Base-by-base conservation (phyloP, 371 early-diverging fungal genomes). In the Cokeromyces recurvatus region DNA sequence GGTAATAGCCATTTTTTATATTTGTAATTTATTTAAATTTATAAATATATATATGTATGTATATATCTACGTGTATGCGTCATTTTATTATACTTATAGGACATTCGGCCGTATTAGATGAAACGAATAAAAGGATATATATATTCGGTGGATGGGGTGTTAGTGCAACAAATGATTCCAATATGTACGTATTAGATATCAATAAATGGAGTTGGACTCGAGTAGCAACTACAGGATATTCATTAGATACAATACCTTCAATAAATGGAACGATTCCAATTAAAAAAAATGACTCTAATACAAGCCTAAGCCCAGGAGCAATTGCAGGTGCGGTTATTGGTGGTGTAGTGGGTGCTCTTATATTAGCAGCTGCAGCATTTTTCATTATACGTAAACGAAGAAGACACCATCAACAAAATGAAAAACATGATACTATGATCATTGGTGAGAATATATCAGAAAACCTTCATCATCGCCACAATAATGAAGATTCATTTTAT, bases 141-240 rank as follows among this genome's bases (percentile, higher is more conserved):
- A 66, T 64, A 15, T 71, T 48, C 53, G 64, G 68, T 38, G 62
- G 67, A 20, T 68, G 64, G 67, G 64, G 66, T 16, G 50, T 48
- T n/a, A 49, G 32, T 24, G 49, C 55, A n/a, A 55, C 46, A 3
- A 54, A 55, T 21, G 59, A 61, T 43, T 43, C 52, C n/a, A 53
- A 53, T 24, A 55, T 64, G 38, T 67, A 64, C 29, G 34, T 63
- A 9, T 25, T 69, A 8, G 53, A 67, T 31, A 35, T 48, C 3
- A 43, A 37, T 3, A 40, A 39, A 1, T 65, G 66, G 66, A 52
- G 50, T 21, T 65, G 69, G 69, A 48, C 45, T n/a, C 51, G 51
- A 8, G 43, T 62, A 21, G n/a, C 55, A 10, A 38, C 62, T 1
- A 49, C 59, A 2, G 59, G 53, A 21, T 53, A 53, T 34, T 44